Base-by-base conservation (phyloP, 176 grass and related monocot species). In the Hsuehochloa calcarea region DNA sequence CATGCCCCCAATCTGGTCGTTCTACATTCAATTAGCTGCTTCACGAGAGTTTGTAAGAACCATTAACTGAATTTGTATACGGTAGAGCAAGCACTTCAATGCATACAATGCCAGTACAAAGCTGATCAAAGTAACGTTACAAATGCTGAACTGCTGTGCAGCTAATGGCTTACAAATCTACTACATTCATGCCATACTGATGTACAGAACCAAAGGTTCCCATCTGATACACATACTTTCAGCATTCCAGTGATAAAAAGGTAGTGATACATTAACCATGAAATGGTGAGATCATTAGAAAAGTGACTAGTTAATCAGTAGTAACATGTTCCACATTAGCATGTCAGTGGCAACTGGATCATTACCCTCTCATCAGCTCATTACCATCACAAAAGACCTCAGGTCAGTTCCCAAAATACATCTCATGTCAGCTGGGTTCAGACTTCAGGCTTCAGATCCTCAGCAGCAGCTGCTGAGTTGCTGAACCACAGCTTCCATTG, bases 401-500 rank as follows among this genome's bases (percentile, higher is more conserved):
- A 59, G 44, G 47, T 75, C 49, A 63, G 35, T 72, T 83, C 71
- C 72, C 70, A 84, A 56, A 74, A 86, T 44, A 61, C 56, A 59
- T 44, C 72, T 14, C 16, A 16, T 14, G 58, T 34, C 43, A 61
- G 44, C 31, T 47, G 4, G 20, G 54, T 88, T 73, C 67, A 66
- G 51, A 7, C 51, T 55, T 20, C 45, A 47, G 60, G 68, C 22
- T 11, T 11, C 26, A 64, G 62, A 75, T 4, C 25, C 43, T 79
- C 72, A 66, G 74, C 74, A 70, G 60, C 77, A 72, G 52, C 63
- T 78, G 31, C n/a, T 50, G 47, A 98, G 81, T 68, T 90, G 91
- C 77, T 90, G 87, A 83, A 96, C 82, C 31, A 99, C 88, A 17
- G 77, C 83, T 22, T 96, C 93, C 91, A 96, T 99, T 0, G 61